Base-by-base conservation (phyloP, 257 asterid genomes). In the Haberlea rhodopensis region DNA sequence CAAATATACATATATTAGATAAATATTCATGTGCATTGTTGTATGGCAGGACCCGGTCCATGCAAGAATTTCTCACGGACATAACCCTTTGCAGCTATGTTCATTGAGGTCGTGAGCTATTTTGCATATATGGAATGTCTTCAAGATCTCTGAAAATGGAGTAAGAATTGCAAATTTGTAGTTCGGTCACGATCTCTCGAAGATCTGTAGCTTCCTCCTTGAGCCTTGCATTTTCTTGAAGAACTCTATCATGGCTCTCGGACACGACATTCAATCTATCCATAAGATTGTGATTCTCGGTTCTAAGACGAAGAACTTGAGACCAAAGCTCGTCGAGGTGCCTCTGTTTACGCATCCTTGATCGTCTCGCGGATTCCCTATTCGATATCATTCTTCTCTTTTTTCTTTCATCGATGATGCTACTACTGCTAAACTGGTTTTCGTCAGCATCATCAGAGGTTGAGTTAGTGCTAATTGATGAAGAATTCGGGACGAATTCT, bases 311-410 rank as follows among this genome's bases (percentile, higher is more conserved):
- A 52, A 76, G 60, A 13, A 89, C 96, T 75, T 89, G 96, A 1
- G 90, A 75, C 87, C 92, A 78, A 1, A 91, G 81, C 80, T 89
- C 98, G 28, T 89, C 96, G 3, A 91, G 91, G 58, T 88, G 96
- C 73, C 83, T 83, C 78, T 91, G 96, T 63, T 91, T 91, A 25
- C 98, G 69, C 98, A 91, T 91, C 79, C 98, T 83, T 1, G 98
- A 91, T 68, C 98, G 78, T 15, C 98, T 61, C 0, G 98, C 98
- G 0, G 98, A 91, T 67, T 89, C 96, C 40, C 96, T 70, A 63
- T 89, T 91, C 1, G 98, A 91, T 73, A 88, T 85, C 96, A 89
- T 91, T 56, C 98, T 75, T 70, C 98, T 72, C 25, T 82, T 82
- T 68, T 84, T 88, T 59, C 98, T 79, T 76, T 91, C 96, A 24